Evolutionary conservation across 495 filamentous ascomycete genomes (phyloP).

Genomic region (Neurospora africana): DNA sequence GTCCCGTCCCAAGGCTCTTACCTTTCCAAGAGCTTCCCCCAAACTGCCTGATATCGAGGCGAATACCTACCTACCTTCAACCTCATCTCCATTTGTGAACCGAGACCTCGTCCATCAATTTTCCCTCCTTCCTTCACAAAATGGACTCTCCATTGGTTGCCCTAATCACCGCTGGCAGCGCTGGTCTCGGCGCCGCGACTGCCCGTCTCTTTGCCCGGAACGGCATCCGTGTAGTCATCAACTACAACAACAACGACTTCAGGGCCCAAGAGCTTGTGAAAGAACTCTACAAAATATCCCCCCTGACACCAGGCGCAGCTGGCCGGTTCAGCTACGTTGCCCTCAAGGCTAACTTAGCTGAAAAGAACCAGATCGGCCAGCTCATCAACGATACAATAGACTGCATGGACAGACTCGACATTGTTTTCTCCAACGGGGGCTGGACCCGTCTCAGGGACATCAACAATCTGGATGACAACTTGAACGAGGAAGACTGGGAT

Average conservation of each 20-base stretch:
- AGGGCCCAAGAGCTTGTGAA: conserved; percentile 34
- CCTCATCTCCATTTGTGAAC: neutral
- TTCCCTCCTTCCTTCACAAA: neutral
- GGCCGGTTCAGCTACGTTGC: conserved; percentile 19
- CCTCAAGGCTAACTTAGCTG: conserved; percentile 41
- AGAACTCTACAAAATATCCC: conserved; percentile 27
- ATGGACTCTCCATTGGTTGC: conserved; percentile 23
- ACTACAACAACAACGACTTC: conserved; percentile 37
- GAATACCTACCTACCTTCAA: neutral
- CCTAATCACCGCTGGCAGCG: conserved; percentile 45
- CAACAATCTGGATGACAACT: conserved; percentile 41
- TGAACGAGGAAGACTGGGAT: conserved; percentile 48
- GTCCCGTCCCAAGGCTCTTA: neutral
- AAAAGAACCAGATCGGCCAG: conserved; percentile 27
- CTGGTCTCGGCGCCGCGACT: conserved; percentile 47
- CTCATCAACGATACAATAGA: conserved; percentile 34
- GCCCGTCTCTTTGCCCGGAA: conserved; percentile 38
- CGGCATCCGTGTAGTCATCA: conserved; percentile 40
- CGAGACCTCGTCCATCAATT: neutral
- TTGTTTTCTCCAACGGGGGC: conserved; percentile 46
- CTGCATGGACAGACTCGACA: conserved; percentile 40
- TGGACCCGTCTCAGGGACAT: conserved; percentile 45
- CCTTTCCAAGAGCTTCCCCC: neutral
- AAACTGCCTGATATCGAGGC: neutral
- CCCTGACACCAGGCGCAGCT: neutral